Evolutionary conservation across 179 eudicot genomes (phyloP), one percentile per base, ranked within the genome.

Genomic region (Actinidia chinensis): DNA sequence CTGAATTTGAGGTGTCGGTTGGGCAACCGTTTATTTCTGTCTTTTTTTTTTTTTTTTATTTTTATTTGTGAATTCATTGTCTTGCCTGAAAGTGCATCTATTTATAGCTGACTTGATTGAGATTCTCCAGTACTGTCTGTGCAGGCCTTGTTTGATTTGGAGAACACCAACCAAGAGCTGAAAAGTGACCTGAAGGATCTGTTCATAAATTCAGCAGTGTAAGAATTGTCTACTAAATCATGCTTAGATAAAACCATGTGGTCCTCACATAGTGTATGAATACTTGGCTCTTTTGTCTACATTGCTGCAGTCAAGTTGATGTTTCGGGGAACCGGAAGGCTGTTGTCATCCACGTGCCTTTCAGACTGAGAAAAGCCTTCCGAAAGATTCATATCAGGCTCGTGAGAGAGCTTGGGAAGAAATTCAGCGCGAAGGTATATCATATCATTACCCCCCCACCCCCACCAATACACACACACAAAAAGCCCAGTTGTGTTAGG

Each of bases 401-500:
- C 68, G 88, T 85, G 14, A 85, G 90, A 43, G 90, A 87, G 81
- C 88, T 87, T 25, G 90, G 85, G 80, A 87, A 87, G 84, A 85
- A 87, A 83, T 87, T 87, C 79, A 87, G 90, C 68, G 90, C 88
- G 76, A 87, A 87, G 88, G 90, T 87, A 81, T 36, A 1, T 22
- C 15, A 40, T 1, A 46, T n/a, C 6, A 8, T 4, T 9, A 63
- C 46, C n/a, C 36, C 8, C 15, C 55, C n/a, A n/a, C n/a, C n/a
- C 0, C 51, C 11, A 11, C 51, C 9, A 48, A 48, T 1, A 8
- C 9, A 8, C 17, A 52, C 14, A 13, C 2, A 12, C 15, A 52
- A 52, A 52, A 52, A 10, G 17, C 56, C 56, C 56, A 52, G 56
- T 52, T 52, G 18, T 52, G 56, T 52, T 52, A 52, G n/a, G 40